Evolutionary conservation across 1,139 yeast species (phyloP), one percentile per base, ranked within the genome.

Genomic region (Blastobotrys persicus): DNA sequence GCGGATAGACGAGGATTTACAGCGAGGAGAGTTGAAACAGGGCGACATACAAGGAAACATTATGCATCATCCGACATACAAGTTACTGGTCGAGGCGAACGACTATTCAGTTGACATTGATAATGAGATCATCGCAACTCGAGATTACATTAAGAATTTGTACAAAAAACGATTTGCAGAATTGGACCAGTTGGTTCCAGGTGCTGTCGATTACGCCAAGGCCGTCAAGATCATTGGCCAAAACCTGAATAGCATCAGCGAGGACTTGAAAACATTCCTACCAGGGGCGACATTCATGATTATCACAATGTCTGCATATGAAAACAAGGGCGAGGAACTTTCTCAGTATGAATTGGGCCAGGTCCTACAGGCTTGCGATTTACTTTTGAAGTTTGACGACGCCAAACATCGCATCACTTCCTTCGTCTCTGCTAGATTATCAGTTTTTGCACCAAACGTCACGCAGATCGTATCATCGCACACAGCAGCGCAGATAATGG

Each of bases 381-480:
- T 79, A 5, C 62, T 85, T 1, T 48, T 79, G 9, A 70, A 71
- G 12, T 69, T 88, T 13, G 71, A 76, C 45, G 67, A 65, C 0
- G 69, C 80, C 0, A 71, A 78, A 50, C 56, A 56, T 1, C 64
- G 68, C 31, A 73, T 88, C 12, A 74, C 82, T 0, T 55, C 63
- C 1, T 85, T 78, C 58, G 81, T 88, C 14, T 74, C 91, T 0
- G 64, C 73, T 1, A 76, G 81, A 57, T 73, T 88, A 32, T 68
- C 77, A 3, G 63, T 65, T 13, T 74, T 85, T 61, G 95, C 96
- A 0, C 98, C 98, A 1, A 94, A 92, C 63, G 69, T 88, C 1
- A 74, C 88, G 1, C 80, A 80, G 0, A 71, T 92, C 6, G 74
- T 92, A 2, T 95, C 96, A 0, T 73, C 95, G 0, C 72, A 78